Evolutionary conservation across 768 basidiomycete species (phyloP), one percentile per base, ranked within the genome.

Genomic region (Gautieria morchelliformis): DNA sequence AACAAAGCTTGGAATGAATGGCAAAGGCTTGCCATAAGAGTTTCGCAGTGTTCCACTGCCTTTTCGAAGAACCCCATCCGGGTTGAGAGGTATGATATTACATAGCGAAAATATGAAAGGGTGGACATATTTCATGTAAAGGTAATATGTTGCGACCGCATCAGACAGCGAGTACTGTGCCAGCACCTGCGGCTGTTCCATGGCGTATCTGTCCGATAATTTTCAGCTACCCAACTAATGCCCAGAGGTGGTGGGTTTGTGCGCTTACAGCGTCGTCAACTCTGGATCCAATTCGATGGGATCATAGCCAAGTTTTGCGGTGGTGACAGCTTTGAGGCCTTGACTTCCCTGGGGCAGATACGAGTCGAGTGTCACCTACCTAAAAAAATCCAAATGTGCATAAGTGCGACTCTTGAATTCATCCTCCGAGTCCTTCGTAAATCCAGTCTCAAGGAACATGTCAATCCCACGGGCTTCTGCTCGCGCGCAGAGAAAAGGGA

Each of bases 101-200:
- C 96, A 98, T 37, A 99, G 73, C 8, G 96, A 98, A 74, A 99
- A 99, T 61, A n/a, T n/a, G n/a, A n/a, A n/a, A n/a, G n/a, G n/a
- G n/a, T n/a, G n/a, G n/a, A n/a, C n/a, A n/a, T n/a, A n/a, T n/a
- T n/a, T n/a, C n/a, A n/a, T n/a, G n/a, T n/a, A n/a, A n/a, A n/a
- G n/a, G n/a, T n/a, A n/a, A 99, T 91, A 99, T 1, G 96, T 99
- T n/a, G 96, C 95, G 10, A 98, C 96, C 0, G 96, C 96, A 78
- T 99, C 96, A 69, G 96, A 99, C 27, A 99, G 96, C 63, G 96
- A 98, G 71, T 99, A 99, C 66, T 94, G n/a, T n/a, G n/a, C n/a
- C n/a, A n/a, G n/a, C n/a, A n/a, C n/a, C n/a, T n/a, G n/a, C n/a
- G n/a, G n/a, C 90, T 0, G 96, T 95, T 98, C 96, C 69, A 91